Evolutionary conservation across 306 rosid species (phyloP).

Genomic region (Prunus mongolica): DNA sequence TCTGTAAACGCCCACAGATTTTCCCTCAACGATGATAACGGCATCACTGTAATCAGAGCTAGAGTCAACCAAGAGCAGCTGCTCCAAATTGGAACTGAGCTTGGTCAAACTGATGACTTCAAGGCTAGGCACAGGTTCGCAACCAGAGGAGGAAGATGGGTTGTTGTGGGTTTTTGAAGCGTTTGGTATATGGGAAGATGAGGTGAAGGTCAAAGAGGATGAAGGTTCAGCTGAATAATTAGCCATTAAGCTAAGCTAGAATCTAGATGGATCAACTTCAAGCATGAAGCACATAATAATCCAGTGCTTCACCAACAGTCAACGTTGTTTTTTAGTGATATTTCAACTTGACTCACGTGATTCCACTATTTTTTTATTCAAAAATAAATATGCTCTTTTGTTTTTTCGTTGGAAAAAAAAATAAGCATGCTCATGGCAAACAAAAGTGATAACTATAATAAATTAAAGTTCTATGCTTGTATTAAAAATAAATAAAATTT

Average conservation of each 20-base stretch:
- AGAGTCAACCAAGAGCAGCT: slow-evolving; percentile 38
- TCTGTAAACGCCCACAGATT: slow-evolving; percentile 40
- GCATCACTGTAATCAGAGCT: slow-evolving; percentile 43
- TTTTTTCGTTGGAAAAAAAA: too few relatives aligned
- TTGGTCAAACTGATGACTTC: slow-evolving; percentile 51
- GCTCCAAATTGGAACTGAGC: slow-evolving; percentile 46
- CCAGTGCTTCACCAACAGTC: neutral
- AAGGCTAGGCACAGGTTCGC: slow-evolving; percentile 50
- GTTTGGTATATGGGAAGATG: slow-evolving; percentile 69
- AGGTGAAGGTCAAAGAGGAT: slow-evolving; percentile 79
- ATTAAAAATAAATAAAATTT: too few relatives aligned
- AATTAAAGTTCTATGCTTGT: too few relatives aligned
- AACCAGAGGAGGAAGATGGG: slow-evolving; percentile 27
- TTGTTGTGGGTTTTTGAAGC: slow-evolving; percentile 49
- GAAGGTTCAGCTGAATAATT: slow-evolving; percentile 62
- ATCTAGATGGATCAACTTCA: slow-evolving; percentile 1
- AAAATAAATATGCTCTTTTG: too few relatives aligned
- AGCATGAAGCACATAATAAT: neutral
- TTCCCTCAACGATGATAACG: slow-evolving; percentile 40
- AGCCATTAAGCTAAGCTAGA: slow-evolving; percentile 42
- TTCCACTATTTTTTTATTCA: neutral
- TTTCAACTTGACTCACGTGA: neutral
- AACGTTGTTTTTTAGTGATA: neutral
- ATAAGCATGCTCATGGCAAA: too few relatives aligned
- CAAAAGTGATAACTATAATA: too few relatives aligned